These are phyloP conservation scores for Lasiosphaeriaceae sp. DNA, from an alignment of 495 filamentous ascomycete genomes.

Conservation along the genomic window DNA sequence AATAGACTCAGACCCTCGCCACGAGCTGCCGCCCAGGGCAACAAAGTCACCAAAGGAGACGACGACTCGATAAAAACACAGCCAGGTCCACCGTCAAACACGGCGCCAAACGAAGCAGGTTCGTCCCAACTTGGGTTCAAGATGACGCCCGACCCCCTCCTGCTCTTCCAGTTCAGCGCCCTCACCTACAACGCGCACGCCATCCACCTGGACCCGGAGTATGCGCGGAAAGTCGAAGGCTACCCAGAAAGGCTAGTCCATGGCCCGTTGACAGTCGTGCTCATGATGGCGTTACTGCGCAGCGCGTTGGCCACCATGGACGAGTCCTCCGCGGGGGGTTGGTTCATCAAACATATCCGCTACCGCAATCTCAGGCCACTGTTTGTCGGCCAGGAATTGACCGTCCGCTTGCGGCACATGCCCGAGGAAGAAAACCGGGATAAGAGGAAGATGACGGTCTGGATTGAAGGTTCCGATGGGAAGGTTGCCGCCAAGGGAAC, in stretches of 20 bases:
- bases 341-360: constrained; percentile 50
- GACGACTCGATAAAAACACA: neutral
- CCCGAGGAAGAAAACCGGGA: constrained; percentile 5
- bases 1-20: neutral
- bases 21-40: neutral
- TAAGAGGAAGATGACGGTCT: constrained; percentile 52
- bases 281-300: constrained; percentile 63
- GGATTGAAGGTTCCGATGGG: constrained; percentile 60
- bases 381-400: constrained; percentile 64
- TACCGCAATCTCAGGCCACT: constrained; percentile 84
- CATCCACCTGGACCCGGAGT: constrained; percentile 76
- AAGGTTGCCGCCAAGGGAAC: constrained; percentile 58
- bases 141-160: constrained; percentile 56
- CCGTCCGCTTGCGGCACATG: constrained; percentile 49
- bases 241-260: constrained; percentile 75
- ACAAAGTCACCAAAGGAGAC: neutral
- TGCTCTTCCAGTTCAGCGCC: constrained; percentile 82
- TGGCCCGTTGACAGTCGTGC: constrained; percentile 72
- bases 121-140: constrained; percentile 12
- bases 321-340: constrained; percentile 11
- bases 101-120: neutral
- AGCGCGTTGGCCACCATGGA: constrained; percentile 13
- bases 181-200: constrained; percentile 82
- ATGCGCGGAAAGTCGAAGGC: constrained; percentile 66
- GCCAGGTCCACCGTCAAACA: neutral